Evolutionary conservation across 306 rosid species (phyloP).

Genomic region (Dicorynia guianensis): DNA sequence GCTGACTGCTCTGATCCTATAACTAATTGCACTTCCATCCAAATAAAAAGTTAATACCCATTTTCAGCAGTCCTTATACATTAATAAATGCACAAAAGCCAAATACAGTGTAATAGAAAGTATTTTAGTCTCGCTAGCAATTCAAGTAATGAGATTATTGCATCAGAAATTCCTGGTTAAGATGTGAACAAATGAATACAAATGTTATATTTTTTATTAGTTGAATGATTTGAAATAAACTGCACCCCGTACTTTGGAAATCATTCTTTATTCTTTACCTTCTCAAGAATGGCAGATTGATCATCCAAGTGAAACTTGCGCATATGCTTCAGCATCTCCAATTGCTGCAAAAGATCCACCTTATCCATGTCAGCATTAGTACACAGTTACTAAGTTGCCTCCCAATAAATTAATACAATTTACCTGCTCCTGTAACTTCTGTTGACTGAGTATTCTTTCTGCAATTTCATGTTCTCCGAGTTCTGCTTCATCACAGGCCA

Average conservation of each 20-base stretch:
- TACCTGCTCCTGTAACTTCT: constrained; percentile 71
- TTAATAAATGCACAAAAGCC: neutral
- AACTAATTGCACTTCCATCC: neutral
- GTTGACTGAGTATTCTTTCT: constrained; percentile 62
- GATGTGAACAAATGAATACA: neutral
- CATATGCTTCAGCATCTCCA: constrained; percentile 84
- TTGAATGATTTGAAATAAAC: neutral
- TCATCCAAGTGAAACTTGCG: constrained; percentile 74
- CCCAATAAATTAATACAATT: constrained; percentile 5
- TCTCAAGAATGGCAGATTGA: constrained; percentile 82
- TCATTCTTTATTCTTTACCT: constrained; percentile 51
- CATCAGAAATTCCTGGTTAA: neutral
- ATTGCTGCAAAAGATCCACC: constrained; percentile 61
- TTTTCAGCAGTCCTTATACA: constrained; percentile 5
- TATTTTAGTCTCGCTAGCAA: neutral
- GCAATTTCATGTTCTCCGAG: constrained; percentile 75
- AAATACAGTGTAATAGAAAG: neutral
- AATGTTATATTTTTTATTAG: neutral
- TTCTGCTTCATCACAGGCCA: constrained; percentile 92
- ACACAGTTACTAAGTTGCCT: constrained; percentile 6
- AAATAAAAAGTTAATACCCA: neutral
- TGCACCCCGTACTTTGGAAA: neutral
- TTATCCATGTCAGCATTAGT: constrained; percentile 31
- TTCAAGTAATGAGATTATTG: neutral
- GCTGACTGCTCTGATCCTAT: neutral